Conservation (phyloP, 306 rosid genomes). For the Corylus heterophylla region DNA sequence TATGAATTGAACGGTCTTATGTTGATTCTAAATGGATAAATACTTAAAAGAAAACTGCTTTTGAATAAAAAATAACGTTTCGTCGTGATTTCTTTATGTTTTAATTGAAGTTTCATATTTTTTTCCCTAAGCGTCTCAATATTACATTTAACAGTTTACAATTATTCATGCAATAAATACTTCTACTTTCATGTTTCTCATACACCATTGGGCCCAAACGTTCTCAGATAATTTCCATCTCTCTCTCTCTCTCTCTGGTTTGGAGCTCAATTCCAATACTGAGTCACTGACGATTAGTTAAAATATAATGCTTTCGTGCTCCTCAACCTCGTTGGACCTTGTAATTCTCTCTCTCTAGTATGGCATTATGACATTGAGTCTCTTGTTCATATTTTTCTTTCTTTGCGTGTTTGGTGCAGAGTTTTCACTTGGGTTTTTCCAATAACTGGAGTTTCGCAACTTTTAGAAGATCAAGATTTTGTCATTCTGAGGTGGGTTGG, state of each 20-base stretch:
- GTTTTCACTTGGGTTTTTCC: conserved; percentile 10
- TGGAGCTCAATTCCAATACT: background rate
- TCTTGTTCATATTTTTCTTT: background rate
- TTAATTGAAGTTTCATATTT: no score
- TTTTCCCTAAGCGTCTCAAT: no score
- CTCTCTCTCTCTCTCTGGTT: background rate
- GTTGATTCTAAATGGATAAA: no score
- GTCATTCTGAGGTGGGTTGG: conserved; percentile 35
- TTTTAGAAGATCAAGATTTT: background rate
- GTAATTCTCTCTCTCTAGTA: background rate
- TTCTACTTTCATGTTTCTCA: no score
- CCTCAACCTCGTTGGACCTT: background rate
- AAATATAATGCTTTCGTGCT: background rate
- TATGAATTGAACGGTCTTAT: no score
- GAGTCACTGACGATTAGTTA: background rate
- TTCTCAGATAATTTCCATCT: background rate
- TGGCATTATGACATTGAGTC: background rate
- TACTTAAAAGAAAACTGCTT: no score
- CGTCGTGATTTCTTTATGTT: no score
- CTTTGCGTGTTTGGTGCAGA: conserved; percentile 23
- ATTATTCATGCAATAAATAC: no score
- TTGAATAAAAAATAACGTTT: no score
- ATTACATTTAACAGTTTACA: no score
- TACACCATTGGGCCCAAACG: background rate
- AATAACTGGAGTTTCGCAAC: conserved; percentile 10